Percentiles rank a stretch among this genome's conserved stretches.
Conservation (phyloP, 305 asterid genomes). For the Stenogyne calaminthoides region DNA sequence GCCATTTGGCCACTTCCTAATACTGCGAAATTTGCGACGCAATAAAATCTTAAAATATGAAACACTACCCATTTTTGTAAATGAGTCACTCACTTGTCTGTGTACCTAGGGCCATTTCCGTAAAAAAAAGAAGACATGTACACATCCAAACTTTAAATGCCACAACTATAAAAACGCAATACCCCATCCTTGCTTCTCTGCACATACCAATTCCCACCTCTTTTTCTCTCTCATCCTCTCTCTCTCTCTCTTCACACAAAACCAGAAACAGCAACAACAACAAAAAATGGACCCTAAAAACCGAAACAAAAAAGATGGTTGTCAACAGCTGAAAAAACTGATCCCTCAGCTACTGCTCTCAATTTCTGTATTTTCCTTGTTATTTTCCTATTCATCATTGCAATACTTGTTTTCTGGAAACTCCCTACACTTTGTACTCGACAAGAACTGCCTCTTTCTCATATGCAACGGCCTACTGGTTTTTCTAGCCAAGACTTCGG, state of each 20-base stretch:
- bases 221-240: not conserved
- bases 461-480: slow-evolving; percentile 61
- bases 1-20: too few relatives aligned
- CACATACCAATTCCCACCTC: not conserved
- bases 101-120: slow-evolving; percentile 11
- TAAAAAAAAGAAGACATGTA: not conserved
- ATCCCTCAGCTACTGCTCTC: slow-evolving; percentile 45
- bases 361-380: slow-evolving; percentile 45
- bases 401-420: slow-evolving; percentile 30
- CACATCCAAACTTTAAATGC: not conserved
- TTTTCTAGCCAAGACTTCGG: slow-evolving; percentile 48
- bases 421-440: slow-evolving; percentile 30
- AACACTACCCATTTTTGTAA: too few relatives aligned
- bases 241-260: not conserved
- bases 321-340: slow-evolving; percentile 28
- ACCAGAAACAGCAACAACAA: not conserved
- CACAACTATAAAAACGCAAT: slow-evolving; percentile 10
- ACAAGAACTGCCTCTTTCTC: slow-evolving; percentile 57
- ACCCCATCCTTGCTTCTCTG: not conserved
- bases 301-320: not conserved
- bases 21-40: too few relatives aligned
- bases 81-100: too few relatives aligned
- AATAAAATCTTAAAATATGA: too few relatives aligned
- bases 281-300: slow-evolving; percentile 1
- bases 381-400: slow-evolving; percentile 34